These are phyloP conservation scores for Mercurialis annua DNA, from an alignment of 345 rosid species.

Conservation along the genomic window DNA sequence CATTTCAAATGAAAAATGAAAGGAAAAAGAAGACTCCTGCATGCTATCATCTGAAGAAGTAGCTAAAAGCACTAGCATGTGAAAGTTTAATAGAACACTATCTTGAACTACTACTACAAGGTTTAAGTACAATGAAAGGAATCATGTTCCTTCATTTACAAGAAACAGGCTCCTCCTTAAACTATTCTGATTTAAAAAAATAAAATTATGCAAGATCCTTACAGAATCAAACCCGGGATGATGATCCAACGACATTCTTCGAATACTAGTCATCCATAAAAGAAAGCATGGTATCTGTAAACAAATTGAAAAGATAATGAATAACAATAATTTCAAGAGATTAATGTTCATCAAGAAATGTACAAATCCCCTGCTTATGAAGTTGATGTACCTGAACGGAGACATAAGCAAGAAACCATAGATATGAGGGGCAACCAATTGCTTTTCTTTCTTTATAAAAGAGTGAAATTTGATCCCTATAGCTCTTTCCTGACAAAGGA, in stretches of 20 bases:
- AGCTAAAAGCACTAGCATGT: no score
- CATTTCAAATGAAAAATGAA: no score
- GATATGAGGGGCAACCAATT: conserved; percentile 68
- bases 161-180: no score
- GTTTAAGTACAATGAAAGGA: no score
- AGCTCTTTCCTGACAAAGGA: conserved; percentile 74
- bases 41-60: no score
- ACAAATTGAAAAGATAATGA: conserved; percentile 7
- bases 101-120: no score
- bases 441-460: conserved; percentile 52
- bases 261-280: conserved; percentile 71
- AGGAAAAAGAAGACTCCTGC: no score
- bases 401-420: conserved; percentile 65
- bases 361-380: background rate
- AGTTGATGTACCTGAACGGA: conserved; percentile 56
- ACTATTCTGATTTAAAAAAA: background rate
- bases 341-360: background rate
- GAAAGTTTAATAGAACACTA: no score
- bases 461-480: conserved; percentile 45
- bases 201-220: conserved; percentile 26
- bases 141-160: no score
- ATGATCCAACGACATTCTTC: conserved; percentile 74
- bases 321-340: background rate
- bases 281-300: conserved; percentile 79
- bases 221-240: conserved; percentile 90